A percentile compares a stretch with the other conserved stretches of the same genome.
Conservation (phyloP, 192 early-diverging fungal genomes). For the Backusella mclennaniae region DNA sequence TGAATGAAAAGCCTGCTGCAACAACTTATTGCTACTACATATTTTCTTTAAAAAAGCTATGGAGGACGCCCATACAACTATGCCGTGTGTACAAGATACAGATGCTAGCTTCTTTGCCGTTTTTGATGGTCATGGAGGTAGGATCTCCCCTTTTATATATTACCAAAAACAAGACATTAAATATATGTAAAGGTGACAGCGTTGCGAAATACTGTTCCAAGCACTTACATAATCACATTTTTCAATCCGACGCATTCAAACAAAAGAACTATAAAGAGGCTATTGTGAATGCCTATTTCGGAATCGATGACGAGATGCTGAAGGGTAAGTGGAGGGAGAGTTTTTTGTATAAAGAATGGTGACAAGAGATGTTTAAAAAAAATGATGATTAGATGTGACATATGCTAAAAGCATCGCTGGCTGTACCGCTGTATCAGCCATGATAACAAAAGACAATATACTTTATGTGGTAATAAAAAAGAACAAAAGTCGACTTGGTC, state of each 20-base stretch:
- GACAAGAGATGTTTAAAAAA: no score
- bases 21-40: no score
- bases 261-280: conserved; percentile 67
- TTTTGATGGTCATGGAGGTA: conserved; percentile 95
- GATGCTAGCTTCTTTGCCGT: conserved; percentile 89
- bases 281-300: conserved; percentile 80
- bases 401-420: conserved; percentile 72
- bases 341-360: no score
- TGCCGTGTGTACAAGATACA: conserved; percentile 65
- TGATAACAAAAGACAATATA: conserved; percentile 23
- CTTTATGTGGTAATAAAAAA: conserved; percentile 23
- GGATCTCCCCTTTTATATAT: not conserved
- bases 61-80: conserved; percentile 97
- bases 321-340: conserved; percentile 42
- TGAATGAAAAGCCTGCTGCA: not conserved
- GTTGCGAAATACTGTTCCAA: conserved; percentile 85
- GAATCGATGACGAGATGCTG: conserved; percentile 73
- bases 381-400: not conserved
- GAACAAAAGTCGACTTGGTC: no score
- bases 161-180: not conserved
- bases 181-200: conserved; percentile 45
- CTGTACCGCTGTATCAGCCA: conserved; percentile 82
- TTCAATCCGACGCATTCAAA: conserved; percentile 59
- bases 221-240: conserved; percentile 71
- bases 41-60: conserved; percentile 56